These are phyloP conservation scores for Phaeosphaeriaceae sp. DNA, from an alignment of 2,329 filamentous ascomycete genomes.

Conservation along the genomic window DNA sequence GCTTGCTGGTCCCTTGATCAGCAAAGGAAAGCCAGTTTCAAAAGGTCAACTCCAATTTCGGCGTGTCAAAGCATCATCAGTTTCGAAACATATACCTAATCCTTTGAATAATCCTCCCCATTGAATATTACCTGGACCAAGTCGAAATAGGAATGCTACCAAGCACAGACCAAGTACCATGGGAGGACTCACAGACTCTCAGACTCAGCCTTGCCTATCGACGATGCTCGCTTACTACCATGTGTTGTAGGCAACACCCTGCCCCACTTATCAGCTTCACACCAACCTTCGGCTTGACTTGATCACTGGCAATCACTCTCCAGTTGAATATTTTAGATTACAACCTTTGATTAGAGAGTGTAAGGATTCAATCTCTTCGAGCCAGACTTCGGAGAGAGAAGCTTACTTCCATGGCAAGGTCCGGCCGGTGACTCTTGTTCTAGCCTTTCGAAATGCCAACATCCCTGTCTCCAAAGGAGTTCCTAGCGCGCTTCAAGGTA, in stretches of 20 bases:
- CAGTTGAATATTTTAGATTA: background rate
- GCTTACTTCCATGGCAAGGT: background rate
- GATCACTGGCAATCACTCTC: background rate
- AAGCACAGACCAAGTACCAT: too few species aligned
- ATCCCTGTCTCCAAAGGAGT: background rate
- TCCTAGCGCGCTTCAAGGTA: background rate
- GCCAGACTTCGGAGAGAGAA: background rate
- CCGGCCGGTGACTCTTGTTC: background rate
- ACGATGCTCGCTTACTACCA: too few species aligned
- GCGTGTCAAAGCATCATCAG: too few species aligned
- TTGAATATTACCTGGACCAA: too few species aligned
- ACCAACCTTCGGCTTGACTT: background rate
- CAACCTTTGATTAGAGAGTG: background rate
- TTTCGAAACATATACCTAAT: too few species aligned
- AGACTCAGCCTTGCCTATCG: background rate
- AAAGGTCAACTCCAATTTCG: too few species aligned
- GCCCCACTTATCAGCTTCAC: conserved; percentile 1
- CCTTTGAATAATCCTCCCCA: too few species aligned
- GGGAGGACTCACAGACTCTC: background rate
- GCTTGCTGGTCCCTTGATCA: too few species aligned
- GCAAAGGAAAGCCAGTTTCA: too few species aligned
- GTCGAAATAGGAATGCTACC: too few species aligned
- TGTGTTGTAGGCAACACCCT: conserved; percentile 1
- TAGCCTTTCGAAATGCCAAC: background rate
- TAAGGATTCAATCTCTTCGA: background rate